Evolutionary conservation across 768 basidiomycete genomes (phyloP).

Genomic region (Paxillus involutus): DNA sequence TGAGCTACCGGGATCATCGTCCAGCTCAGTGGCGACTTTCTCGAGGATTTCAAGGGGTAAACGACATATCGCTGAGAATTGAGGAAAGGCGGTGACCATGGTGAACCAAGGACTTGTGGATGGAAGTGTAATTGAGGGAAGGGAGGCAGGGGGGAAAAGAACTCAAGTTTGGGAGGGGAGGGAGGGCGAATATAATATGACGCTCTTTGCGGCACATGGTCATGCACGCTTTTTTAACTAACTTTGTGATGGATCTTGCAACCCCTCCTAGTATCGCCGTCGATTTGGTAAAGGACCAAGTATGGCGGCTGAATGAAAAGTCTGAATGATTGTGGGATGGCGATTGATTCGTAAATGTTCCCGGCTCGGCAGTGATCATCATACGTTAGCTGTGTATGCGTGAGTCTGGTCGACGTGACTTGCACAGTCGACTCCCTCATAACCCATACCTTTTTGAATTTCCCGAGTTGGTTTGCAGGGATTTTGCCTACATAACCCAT

Average conservation of each 20-base stretch:
- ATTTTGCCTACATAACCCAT: too few relatives aligned
- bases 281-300: constrained; percentile 7
- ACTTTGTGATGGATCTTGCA: constrained; percentile 9
- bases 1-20: not conserved
- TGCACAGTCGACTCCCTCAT: too few relatives aligned
- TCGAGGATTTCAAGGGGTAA: constrained; percentile 50
- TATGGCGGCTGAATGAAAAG: not conserved
- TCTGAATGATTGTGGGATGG: constrained; percentile 1
- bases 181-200: not conserved
- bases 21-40: constrained; percentile 49
- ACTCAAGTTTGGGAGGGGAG: not conserved
- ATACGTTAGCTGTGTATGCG: not conserved
- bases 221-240: not conserved
- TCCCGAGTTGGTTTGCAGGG: too few relatives aligned
- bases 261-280: constrained; percentile 9
- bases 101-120: not conserved
- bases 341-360: not conserved
- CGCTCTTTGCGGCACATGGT: not conserved
- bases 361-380: not conserved
- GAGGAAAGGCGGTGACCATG: constrained; percentile 12
- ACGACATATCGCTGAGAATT: constrained; percentile 21
- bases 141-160: constrained; percentile 8
- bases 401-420: too few relatives aligned
- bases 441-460: too few relatives aligned
- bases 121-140: constrained; percentile 4